These are phyloP conservation scores for Cucurbita moschata DNA, from an alignment of 306 rosid species.

Conservation along the genomic window DNA sequence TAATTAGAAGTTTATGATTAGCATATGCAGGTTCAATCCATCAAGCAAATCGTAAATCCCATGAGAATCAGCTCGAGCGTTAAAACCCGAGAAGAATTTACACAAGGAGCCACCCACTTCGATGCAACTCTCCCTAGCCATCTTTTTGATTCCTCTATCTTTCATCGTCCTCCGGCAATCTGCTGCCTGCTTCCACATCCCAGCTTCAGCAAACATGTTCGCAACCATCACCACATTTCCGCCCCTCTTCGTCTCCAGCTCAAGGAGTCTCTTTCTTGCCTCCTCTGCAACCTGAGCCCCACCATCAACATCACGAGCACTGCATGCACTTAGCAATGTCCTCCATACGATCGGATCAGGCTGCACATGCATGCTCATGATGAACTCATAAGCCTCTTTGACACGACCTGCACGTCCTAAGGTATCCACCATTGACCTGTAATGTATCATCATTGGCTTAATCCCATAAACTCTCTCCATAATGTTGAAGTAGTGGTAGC, in stretches of 20 bases:
- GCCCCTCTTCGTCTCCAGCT: conserved; percentile 66
- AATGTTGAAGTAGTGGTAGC: conserved; percentile 38
- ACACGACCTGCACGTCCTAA: conserved; percentile 62
- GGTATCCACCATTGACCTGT: conserved; percentile 76
- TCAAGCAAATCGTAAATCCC: conserved; percentile 37
- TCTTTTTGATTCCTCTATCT: conserved; percentile 56
- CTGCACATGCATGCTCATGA: conserved; percentile 43
- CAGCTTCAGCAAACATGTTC: conserved; percentile 65
- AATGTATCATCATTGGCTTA: conserved; percentile 58
- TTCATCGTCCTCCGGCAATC: conserved; percentile 51
- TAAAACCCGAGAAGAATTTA: conserved; percentile 56
- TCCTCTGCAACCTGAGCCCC: conserved; percentile 33
- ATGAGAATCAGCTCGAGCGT: conserved; percentile 18
- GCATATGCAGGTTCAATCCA: conserved; percentile 56
- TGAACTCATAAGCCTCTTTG: conserved; percentile 52
- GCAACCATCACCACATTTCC: conserved; percentile 73
- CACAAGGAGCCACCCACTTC: conserved; percentile 51
- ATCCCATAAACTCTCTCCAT: conserved; percentile 59
- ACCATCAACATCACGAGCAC: conserved; percentile 27
- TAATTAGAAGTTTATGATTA: conserved; percentile 16
- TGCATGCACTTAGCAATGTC: conserved; percentile 69
- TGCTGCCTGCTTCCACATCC: conserved; percentile 82
- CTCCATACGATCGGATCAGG: conserved; percentile 72
- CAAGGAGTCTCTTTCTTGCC: conserved; percentile 52
- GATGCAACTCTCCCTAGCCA: conserved; percentile 71